These are phyloP conservation scores for Mesembryanthemum crystallinum DNA, from an alignment of 148 eudicot genomes.

Conservation along the genomic window DNA sequence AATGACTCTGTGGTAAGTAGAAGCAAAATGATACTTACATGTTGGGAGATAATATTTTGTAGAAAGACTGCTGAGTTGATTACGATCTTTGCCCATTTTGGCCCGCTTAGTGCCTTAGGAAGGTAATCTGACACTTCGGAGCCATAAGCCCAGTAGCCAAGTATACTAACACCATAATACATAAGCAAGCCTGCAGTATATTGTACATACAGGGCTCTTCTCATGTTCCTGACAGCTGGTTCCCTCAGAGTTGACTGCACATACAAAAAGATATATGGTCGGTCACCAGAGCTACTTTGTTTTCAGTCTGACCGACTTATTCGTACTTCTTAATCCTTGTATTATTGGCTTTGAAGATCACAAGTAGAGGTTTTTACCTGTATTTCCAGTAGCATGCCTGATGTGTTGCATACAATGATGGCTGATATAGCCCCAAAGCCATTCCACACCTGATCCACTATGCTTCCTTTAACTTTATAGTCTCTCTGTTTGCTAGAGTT, in stretches of 20 bases:
- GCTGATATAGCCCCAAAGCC: slow-evolving; percentile 56
- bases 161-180: slow-evolving; percentile 55
- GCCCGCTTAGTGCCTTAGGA: slow-evolving; percentile 46
- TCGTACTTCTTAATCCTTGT: background rate
- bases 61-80: slow-evolving; percentile 47
- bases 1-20: background rate
- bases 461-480: slow-evolving; percentile 48
- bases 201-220: slow-evolving; percentile 48
- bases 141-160: slow-evolving; percentile 68
- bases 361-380: slow-evolving; percentile 34
- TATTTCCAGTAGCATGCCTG: slow-evolving; percentile 60
- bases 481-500: slow-evolving; percentile 36
- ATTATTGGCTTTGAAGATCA: background rate
- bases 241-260: slow-evolving; percentile 55
- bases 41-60: slow-evolving; percentile 57
- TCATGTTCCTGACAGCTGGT: slow-evolving; percentile 58
- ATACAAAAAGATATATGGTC: background rate
- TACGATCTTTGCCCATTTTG: slow-evolving; percentile 57
- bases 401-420: slow-evolving; percentile 54
- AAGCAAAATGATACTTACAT: slow-evolving; percentile 35
- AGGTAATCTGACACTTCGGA: slow-evolving; percentile 56
- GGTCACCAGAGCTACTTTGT: background rate
- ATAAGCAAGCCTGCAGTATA: slow-evolving; percentile 42
- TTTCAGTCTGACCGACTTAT: background rate
- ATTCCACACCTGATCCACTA: slow-evolving; percentile 35